A percentile compares a stretch with the other conserved stretches of the same genome.
Evolutionary conservation across 192 early-diverging fungal species (phyloP).

Genomic region (Coemansia sp.): DNA sequence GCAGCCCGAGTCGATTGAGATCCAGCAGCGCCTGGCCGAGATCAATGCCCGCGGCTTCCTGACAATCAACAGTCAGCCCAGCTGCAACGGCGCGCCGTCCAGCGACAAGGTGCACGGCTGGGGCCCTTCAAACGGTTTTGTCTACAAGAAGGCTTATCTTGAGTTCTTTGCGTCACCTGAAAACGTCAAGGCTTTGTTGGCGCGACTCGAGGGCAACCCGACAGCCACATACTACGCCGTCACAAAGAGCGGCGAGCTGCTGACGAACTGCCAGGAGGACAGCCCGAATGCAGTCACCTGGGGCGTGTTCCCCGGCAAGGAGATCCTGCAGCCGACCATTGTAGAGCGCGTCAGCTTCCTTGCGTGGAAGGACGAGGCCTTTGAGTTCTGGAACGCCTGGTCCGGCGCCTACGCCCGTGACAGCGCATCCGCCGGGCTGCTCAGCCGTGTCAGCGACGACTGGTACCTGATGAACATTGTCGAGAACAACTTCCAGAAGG

Average conservation of each 20-base stretch:
- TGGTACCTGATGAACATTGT: constrained; percentile 95
- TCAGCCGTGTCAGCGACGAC: constrained; percentile 61
- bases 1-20: constrained; percentile 71
- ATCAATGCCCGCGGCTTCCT: constrained; percentile 85
- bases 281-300: constrained; percentile 95
- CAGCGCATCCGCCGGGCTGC: constrained; percentile 59
- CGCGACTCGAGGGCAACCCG: constrained; percentile 56
- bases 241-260: constrained; percentile 84
- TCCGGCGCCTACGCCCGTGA: constrained; percentile 60
- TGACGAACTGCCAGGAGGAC: constrained; percentile 83
- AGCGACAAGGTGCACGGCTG: constrained; percentile 81
- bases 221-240: constrained; percentile 87
- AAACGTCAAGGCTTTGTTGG: constrained; percentile 61
- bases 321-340: constrained; percentile 95
- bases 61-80: constrained; percentile 95
- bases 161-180: constrained; percentile 90
- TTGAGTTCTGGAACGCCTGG: constrained; percentile 91
- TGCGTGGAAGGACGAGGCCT: constrained; percentile 98
- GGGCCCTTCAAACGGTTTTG: constrained; percentile 94
- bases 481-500: constrained; percentile 79
- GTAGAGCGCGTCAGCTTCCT: constrained; percentile 84
- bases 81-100: constrained; percentile 84
- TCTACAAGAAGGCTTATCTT: constrained; percentile 95
- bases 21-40: constrained; percentile 63
- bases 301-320: constrained; percentile 97